Conservation (phyloP, 805 yeast genomes). For the Wickerhamiella shivajii region DNA sequence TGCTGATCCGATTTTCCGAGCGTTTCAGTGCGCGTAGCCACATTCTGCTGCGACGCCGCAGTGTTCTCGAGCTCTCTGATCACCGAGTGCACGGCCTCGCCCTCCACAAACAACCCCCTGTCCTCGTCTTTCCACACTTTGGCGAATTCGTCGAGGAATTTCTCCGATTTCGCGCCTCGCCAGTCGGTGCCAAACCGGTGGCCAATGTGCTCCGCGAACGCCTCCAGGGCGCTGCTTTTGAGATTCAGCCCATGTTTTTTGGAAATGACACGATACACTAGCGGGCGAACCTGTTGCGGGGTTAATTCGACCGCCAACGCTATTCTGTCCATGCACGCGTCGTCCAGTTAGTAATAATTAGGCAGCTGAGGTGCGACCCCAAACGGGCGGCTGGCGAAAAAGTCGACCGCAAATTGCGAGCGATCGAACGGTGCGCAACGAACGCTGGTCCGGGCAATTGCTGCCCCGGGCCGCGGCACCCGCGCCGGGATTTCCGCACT, state of each 20-base stretch:
- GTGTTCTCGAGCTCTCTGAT: conserved; percentile 38
- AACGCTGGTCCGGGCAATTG: no score
- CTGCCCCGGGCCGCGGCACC: no score
- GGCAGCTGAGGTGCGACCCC: no score
- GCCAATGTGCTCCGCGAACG: conserved; percentile 64
- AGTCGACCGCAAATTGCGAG: no score
- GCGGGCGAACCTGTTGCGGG: conserved; percentile 74
- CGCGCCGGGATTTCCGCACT: no score
- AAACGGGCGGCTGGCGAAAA: no score
- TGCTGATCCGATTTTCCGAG: background rate
- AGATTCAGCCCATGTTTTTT: conserved; percentile 86
- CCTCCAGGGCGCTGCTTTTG: conserved; percentile 67
- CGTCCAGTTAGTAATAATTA: no score
- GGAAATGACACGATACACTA: conserved; percentile 79
- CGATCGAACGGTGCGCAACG: no score
- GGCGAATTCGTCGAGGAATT: conserved; percentile 64
- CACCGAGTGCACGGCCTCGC: conserved; percentile 48
- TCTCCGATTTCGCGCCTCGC: conserved; percentile 52
- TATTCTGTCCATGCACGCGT: no score
- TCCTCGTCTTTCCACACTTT: conserved; percentile 79
- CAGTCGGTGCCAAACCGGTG: conserved; percentile 71
- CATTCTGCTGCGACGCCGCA: conserved; percentile 5
- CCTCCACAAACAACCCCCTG: conserved; percentile 72
- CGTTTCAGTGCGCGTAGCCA: conserved; percentile 1
- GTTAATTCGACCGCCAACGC: conserved; percentile 63